A percentile compares a stretch with the other conserved stretches of the same genome.
Conservation (phyloP, 306 rosid species). For the Vigna mungo region DNA sequence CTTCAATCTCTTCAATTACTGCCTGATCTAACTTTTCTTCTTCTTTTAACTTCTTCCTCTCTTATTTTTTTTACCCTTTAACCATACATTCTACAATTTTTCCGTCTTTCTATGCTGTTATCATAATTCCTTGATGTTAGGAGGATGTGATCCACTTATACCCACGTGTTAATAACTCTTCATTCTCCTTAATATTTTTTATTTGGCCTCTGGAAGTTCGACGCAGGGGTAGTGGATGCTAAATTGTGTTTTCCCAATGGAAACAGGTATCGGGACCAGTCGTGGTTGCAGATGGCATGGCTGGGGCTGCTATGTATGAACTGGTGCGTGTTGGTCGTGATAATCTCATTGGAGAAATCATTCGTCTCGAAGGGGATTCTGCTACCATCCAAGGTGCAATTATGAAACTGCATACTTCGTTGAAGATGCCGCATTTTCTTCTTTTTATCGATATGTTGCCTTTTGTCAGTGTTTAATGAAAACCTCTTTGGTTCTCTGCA, state of each 20-base stretch:
- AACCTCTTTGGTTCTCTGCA: constrained; percentile 28
- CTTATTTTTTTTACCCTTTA: neutral
- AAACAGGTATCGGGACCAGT: constrained; percentile 98
- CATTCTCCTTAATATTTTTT: constrained; percentile 2
- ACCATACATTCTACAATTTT: neutral
- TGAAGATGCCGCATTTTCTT: neutral
- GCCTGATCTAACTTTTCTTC: constrained; percentile 27
- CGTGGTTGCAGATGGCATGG: constrained; percentile 98
- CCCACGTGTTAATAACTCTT: neutral
- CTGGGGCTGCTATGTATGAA: constrained; percentile 99
- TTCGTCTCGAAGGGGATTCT: constrained; percentile 95
- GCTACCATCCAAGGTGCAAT: constrained; percentile 93
- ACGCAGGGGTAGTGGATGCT: neutral
- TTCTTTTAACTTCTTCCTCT: neutral
- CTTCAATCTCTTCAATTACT: constrained; percentile 14
- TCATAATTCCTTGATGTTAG: neutral
- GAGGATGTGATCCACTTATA: constrained; percentile 5
- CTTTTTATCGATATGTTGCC: neutral
- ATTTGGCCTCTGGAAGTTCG: neutral
- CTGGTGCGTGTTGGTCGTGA: constrained; percentile 95
- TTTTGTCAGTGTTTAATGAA: constrained; percentile 3
- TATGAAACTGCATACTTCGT: neutral
- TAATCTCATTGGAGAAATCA: constrained; percentile 95
- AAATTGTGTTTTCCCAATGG: constrained; percentile 2
- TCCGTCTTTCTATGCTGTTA: constrained; percentile 1